Evolutionary conservation across 805 yeast genomes (phyloP), one percentile per base, ranked within the genome.

Genomic region (Kazachstania psychrophila): DNA sequence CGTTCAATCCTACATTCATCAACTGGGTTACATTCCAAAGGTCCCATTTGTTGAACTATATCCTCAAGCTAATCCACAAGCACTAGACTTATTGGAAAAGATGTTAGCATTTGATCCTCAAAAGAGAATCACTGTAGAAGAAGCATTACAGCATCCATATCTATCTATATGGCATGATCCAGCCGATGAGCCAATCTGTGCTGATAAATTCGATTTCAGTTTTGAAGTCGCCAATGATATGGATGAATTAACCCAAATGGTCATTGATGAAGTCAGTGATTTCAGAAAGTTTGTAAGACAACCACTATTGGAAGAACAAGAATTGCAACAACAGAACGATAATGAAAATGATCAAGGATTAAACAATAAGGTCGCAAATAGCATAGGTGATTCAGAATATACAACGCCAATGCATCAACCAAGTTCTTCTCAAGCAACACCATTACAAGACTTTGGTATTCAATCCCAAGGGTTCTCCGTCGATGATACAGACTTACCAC

Each of bases 121-220:
- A 31, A 72, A 75, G 49, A 72, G 98, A 59, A 80, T 88, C 38
- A 77, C 87, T 0, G 97, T 88, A 3, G 86, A 82, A 40, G 81
- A 86, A 48, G 96, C 97, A 0, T 66, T 92, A 34, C 70, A 68
- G 42, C 98, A 92, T 61, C 95, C 96, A 7, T 92, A 89, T 56
- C 62, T 92, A 38, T 69, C 77, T 32, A 73, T 83, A 23, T 92
- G 96, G 88, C 96, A 86, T 55, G 95, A 87, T 59, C 92, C 95
- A 5, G 72, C 73, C 22, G 97, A 92, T 56, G 97, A 92, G 61
- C 88, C 88, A 6, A 78, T 71, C 33, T 86, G 96, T 56, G 73
- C 75, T 31, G 68, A 73, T 2, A 81, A 82, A 49, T 88, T 88
- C 57, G 95, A 88, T 53, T 88, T 88, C 56, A 68, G 83, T 5